Base-by-base conservation (phyloP, 2,329 filamentous ascomycete genomes). In the Magnaporthiopsis poae region DNA sequence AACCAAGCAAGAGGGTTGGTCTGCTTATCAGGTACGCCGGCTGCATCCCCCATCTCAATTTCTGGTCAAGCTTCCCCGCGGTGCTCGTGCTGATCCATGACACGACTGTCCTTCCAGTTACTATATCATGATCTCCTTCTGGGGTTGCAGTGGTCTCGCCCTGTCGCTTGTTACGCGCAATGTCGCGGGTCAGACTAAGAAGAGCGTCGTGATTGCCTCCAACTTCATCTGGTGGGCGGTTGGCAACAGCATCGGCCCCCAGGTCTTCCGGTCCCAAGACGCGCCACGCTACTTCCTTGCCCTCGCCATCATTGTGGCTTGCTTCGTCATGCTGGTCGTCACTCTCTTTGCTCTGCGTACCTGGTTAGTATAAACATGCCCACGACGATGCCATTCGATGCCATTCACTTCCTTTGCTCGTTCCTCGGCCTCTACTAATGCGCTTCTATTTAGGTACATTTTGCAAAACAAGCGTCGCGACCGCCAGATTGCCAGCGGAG, bases 161-260 rank as follows among this genome's bases (percentile, higher is more conserved):
- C 75, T 90, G 5, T 85, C 84, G 33, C 78, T 90, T 52, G 85
- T 90, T 66, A 81, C 83, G 1, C 85, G 83, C 18, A 90, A 90
- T 66, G 78, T 86, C 0, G 83, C 83, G 3, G 77, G 76, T 0
- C 82, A 81, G 68, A 86, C 84, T 11, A 86, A 86, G 75, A 86
- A 86, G 74, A 86, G 83, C 0, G 86, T 83, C 0, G 80, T 84
- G 0, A 82, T 81, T 0, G 82, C 84, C 0, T 76, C 85, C 75
- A 84, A 81, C 64, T 73, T 84, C 8, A 80, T 84, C 62, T 78
- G 76, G 3, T 84, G 83, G 68, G 82, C 80, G 66, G 78, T 80
- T 2, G 84, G 83, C 31, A 87, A 86, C 69, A 84, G 84, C 60
- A 71, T 73, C 62, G 81, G 82, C 2, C 83, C 85, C 3, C 85